These are phyloP conservation scores for Entophlyctis helioformis DNA, from an alignment of 192 early-diverging fungal species.

Conservation along the genomic window DNA sequence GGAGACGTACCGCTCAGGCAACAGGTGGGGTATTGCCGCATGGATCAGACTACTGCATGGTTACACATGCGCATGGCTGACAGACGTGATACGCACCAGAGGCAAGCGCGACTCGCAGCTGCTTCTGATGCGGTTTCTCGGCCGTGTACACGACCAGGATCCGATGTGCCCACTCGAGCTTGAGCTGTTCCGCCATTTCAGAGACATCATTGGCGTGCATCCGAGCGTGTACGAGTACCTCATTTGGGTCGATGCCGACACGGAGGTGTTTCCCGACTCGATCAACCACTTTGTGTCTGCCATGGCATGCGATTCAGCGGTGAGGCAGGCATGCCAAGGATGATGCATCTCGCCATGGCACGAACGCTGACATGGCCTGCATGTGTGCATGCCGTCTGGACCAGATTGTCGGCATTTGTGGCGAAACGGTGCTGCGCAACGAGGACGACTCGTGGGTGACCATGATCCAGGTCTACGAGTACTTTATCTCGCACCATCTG, in stretches of 20 bases:
- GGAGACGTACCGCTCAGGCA: slow-evolving; percentile 65
- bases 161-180: slow-evolving; percentile 59
- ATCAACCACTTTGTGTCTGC: slow-evolving; percentile 16
- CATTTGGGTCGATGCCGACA: slow-evolving; percentile 28
- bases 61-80: slow-evolving; percentile 33
- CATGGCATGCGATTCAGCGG: slow-evolving; percentile 58
- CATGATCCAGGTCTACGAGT: too few species aligned
- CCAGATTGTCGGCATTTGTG: slow-evolving; percentile 71
- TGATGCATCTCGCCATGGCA: too few species aligned
- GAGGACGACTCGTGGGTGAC: slow-evolving; percentile 70
- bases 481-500: slow-evolving; percentile 89
- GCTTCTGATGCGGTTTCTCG: slow-evolving; percentile 63
- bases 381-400: too few species aligned
- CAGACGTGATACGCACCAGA: too few species aligned
- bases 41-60: neutral
- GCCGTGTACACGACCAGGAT: slow-evolving; percentile 50
- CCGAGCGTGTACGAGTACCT: slow-evolving; percentile 45
- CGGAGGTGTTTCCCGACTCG: slow-evolving; percentile 23
- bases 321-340: too few species aligned
- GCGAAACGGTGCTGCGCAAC: slow-evolving; percentile 77
- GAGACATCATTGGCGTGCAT: slow-evolving; percentile 54
- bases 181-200: slow-evolving; percentile 56
- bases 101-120: slow-evolving; percentile 75
- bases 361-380: too few species aligned
- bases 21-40: too few species aligned